Evolutionary conservation across 1,139 yeast species (phyloP).

Genomic region (Kodamaea plutei): DNA sequence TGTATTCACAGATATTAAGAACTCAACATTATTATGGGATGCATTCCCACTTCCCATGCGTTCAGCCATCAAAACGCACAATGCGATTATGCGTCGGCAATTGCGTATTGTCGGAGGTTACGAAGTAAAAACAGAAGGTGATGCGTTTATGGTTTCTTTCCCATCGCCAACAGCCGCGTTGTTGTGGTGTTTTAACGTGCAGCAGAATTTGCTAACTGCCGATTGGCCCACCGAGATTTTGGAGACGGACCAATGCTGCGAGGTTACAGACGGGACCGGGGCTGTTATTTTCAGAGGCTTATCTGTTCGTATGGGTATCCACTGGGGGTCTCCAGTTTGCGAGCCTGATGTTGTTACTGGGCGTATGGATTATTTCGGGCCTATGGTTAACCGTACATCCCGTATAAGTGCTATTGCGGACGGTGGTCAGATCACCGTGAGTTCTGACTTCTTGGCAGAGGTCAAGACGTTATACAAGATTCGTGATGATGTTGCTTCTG

Average conservation of each 20-base stretch:
- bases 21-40: slow-evolving; percentile 93
- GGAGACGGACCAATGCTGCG: slow-evolving; percentile 80
- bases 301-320: slow-evolving; percentile 96
- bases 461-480: slow-evolving; percentile 54
- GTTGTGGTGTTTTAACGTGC: slow-evolving; percentile 93
- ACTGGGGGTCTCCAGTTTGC: slow-evolving; percentile 97
- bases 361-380: slow-evolving; percentile 98
- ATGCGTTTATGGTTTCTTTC: slow-evolving; percentile 97
- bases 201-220: slow-evolving; percentile 71
- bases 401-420: slow-evolving; percentile 93
- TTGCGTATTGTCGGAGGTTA: slow-evolving; percentile 92
- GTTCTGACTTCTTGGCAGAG: slow-evolving; percentile 76
- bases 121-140: slow-evolving; percentile 99
- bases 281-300: slow-evolving; percentile 74
- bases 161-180: slow-evolving; percentile 90
- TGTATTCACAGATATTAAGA: slow-evolving; percentile 96
- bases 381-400: slow-evolving; percentile 95
- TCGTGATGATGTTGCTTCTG: slow-evolving; percentile 45
- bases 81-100: slow-evolving; percentile 90
- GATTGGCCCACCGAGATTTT: slow-evolving; percentile 97
- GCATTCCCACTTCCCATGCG: slow-evolving; percentile 91
- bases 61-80: slow-evolving; percentile 92
- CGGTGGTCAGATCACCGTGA: slow-evolving; percentile 94
- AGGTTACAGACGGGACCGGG: slow-evolving; percentile 66
- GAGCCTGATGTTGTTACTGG: slow-evolving; percentile 92